Base-by-base conservation (phyloP, 2,329 filamentous ascomycete genomes). In the Sclerotinia nivalis region DNA sequence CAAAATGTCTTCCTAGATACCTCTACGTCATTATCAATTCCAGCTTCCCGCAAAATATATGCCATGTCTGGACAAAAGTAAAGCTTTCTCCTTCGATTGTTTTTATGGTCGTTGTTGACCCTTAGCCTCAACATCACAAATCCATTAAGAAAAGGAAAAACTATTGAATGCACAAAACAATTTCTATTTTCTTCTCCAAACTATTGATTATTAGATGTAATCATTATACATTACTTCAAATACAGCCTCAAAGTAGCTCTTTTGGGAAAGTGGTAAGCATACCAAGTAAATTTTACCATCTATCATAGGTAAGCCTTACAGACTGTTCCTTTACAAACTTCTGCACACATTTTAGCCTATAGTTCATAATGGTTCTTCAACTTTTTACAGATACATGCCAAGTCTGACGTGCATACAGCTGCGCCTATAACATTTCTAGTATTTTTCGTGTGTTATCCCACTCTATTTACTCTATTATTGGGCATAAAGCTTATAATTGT, bases 381-480 rank as follows among this genome's bases (percentile, higher is more conserved):
- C 25, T n/a, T 47, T 34, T 7, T 18, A 25, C 28, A 62, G 13
- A 50, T 37, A 25, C 9, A 28, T 22, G 31, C 45, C 47, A 52
- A 54, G 49, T 66, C 49, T 66, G 62, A 55, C 62, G 66, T 68
- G 66, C 66, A 68, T 28, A 15, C 12, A 52, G 66, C 43, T 60
- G 66, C 49, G 62, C 55, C 55, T 61, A 68, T 28, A 28, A 61
- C 5, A 25, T 15, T 37, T 37, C 22, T 34, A 40, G 31, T 7
- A 4, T 37, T 25, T 37, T 49, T 12, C n/a, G n/a, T 43, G 55
- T 40, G 20, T 10, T 43, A 61, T 49, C 55, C 50, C 37, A 55
- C 49, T 66, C 62, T 61, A 18, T 50, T 8, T 40, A 66, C 49
- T 66, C 49, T 68, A 50, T 68, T 50, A 68, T 68, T 61, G 66